phyloP scores from a whole-genome alignment of 2,329 filamentous ascomycete species.

The Xylariaceae sp. region DNA sequence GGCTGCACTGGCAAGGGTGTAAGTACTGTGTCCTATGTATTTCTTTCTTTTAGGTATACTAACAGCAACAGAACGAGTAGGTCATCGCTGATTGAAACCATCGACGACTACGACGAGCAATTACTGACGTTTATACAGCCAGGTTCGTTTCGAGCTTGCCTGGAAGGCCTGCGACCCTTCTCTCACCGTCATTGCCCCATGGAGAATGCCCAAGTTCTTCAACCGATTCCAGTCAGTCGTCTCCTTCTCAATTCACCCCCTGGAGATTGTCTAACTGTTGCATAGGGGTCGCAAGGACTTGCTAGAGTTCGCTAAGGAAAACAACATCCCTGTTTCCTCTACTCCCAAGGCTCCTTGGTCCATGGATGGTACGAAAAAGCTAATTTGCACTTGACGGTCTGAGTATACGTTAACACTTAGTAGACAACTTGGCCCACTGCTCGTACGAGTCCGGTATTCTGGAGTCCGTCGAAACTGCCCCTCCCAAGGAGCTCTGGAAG shows the following conservation, averaged over 20 bases:
- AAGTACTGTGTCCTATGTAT: background rate
- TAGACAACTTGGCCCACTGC: conserved; percentile 15
- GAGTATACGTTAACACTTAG: background rate
- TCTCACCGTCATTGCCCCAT: conserved; percentile 61
- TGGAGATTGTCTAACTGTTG: background rate
- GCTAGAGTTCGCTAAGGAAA: conserved; percentile 47
- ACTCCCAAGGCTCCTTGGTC: conserved; percentile 17
- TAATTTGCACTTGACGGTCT: background rate
- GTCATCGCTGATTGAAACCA: conserved; percentile 3
- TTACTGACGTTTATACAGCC: conserved; percentile 22
- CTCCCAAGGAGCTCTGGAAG: conserved; percentile 69
- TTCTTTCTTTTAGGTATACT: conserved; percentile 6
- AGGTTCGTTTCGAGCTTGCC: conserved; percentile 38
- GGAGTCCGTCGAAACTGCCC: conserved; percentile 52
- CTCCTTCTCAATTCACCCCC: conserved; percentile 1
- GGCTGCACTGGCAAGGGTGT: conserved; percentile 23
- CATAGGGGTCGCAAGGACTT: conserved; percentile 60
- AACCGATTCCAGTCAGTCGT: conserved; percentile 51
- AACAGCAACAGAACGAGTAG: conserved; percentile 29
- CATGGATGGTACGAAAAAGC: background rate
- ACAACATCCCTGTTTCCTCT: conserved; percentile 15
- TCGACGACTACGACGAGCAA: background rate
- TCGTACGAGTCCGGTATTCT: conserved; percentile 53
- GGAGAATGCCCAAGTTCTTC: conserved; percentile 65
- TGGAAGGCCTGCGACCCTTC: conserved; percentile 25